phyloP scores from a whole-genome alignment of 2,329 filamentous ascomycete species.

The Xylaria sp. region DNA sequence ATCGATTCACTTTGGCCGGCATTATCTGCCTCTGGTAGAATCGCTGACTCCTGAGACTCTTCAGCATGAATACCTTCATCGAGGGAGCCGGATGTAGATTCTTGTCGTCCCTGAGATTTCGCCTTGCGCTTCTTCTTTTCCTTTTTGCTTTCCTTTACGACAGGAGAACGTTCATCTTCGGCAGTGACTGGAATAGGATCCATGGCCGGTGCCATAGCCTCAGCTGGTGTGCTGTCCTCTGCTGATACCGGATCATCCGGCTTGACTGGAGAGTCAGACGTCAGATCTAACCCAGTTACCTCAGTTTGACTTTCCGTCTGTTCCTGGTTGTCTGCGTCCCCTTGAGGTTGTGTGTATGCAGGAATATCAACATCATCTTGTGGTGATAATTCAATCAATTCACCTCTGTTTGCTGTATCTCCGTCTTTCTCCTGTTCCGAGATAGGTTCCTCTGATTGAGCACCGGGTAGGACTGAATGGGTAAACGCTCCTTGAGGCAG shows the following conservation, averaged over 20 bases:
- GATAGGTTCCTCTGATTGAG: background rate
- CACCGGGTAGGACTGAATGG: background rate
- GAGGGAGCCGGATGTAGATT: slow-evolving; percentile 29
- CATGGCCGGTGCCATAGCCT: background rate
- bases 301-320: background rate
- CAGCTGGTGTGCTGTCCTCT: background rate
- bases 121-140: slow-evolving; percentile 43
- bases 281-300: background rate
- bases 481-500: background rate
- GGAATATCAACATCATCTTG: slow-evolving; percentile 6
- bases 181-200: background rate
- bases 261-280: background rate
- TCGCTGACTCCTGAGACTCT: slow-evolving; percentile 2
- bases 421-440: background rate
- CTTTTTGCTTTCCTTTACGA: slow-evolving; percentile 48
- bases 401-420: background rate
- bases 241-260: background rate
- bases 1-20: slow-evolving; percentile 21
- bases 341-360: slow-evolving; percentile 3
- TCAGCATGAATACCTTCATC: background rate
- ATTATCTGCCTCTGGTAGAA: slow-evolving; percentile 3
- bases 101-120: slow-evolving; percentile 38
- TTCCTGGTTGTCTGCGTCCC: background rate
- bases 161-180: slow-evolving; percentile 39
- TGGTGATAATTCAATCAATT: background rate